These are phyloP conservation scores for Lactarius deliciosus DNA, from an alignment of 768 basidiomycete species.

Conservation along the genomic window DNA sequence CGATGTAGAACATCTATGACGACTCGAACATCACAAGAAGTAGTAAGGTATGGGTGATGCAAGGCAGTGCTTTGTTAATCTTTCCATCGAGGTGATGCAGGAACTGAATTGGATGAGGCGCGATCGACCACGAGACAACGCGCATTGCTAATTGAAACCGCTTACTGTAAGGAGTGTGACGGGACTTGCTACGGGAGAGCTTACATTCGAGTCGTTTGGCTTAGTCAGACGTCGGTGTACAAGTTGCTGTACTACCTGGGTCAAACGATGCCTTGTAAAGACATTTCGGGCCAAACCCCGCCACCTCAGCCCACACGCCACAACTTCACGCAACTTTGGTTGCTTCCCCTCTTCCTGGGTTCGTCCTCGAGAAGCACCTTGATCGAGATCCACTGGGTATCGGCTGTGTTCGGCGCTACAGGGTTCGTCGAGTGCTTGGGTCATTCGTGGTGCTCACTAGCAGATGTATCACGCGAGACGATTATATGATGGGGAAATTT, in stretches of 20 bases:
- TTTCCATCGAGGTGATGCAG: not conserved
- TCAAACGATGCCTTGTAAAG: not conserved
- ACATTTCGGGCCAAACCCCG: not conserved
- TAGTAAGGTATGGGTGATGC: not conserved
- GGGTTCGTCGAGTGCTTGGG: conserved; percentile 40
- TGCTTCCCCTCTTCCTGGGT: not conserved
- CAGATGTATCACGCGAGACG: not conserved
- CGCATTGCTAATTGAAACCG: not conserved
- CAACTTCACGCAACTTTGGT: not conserved
- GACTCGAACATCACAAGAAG: not conserved
- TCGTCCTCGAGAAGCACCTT: not conserved
- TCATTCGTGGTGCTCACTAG: conserved; percentile 1
- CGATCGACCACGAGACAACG: not conserved
- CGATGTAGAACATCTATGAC: not conserved
- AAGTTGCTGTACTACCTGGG: not conserved
- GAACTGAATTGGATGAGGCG: too few relatives aligned
- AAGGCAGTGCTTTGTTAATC: not conserved
- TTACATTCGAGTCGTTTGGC: not conserved
- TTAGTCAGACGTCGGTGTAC: not conserved
- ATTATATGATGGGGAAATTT: not conserved
- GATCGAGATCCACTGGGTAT: conserved; percentile 30
- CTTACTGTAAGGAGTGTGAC: not conserved
- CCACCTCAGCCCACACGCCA: not conserved
- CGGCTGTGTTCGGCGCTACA: conserved; percentile 56
- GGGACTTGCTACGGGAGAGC: not conserved